Evolutionary conservation across 345 rosid genomes (phyloP), one percentile per base, ranked within the genome.

Genomic region (Camelina neglecta): DNA sequence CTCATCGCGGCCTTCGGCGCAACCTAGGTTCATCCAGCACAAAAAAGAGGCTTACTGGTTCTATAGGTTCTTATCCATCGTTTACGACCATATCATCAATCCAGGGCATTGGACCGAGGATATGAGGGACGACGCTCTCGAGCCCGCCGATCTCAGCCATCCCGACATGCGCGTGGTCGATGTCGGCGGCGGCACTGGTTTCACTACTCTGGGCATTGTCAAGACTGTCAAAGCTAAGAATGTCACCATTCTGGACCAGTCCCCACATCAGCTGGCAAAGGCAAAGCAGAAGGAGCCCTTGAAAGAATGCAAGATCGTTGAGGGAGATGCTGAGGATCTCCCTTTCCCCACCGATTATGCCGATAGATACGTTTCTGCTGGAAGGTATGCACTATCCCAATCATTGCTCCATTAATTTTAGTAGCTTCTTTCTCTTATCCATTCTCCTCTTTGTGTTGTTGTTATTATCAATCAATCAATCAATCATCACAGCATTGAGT

Each of bases 171-270:
- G 92, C 0, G 97, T 95, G n/a, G 97, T 90, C 29, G 99, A 95
- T 85, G 99, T 90, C 16, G 99, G 99, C 35, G 99, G 99, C 20
- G 99, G 99, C 7, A 95, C 99, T 65, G 99, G 99, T 41, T 95
- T 95, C 83, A 89, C 99, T 47, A 95, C 98, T 69, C 65, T 95
- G 79, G 99, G 98, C 3, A 95, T 95, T 41, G 98, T 95, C 47
- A 89, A 95, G 85, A 91, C 88, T 18, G 99, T 95, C 50, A 97
- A 89, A 50, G 97, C 99, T 35, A 90, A 92, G 83, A 95, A 95
- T 77, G 99, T 95, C 36, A 90, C 97, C 1, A 92, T 95, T 64
- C 90, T 95, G 7, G 99, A 95, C 80, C 99, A 92, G 83, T 95
- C 99, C 8, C 98, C 99, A 0, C 99, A 95, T 79, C 99, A 95